phyloP scores from a whole-genome alignment of 176 grass and related monocot species.

The Avena eriantha region DNA sequence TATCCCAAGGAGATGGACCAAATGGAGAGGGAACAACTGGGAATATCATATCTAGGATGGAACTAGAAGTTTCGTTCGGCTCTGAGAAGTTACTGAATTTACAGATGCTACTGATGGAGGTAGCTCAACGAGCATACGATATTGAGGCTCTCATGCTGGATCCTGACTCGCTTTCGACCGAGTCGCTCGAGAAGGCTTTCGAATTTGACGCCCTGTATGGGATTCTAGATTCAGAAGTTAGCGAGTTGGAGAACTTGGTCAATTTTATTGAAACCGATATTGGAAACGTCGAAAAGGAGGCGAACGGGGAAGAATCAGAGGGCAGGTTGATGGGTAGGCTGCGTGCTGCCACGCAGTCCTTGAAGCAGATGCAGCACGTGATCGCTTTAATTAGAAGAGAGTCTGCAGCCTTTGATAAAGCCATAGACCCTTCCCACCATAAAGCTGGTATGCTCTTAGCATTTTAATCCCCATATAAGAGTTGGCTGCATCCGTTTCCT shows the following conservation, averaged over 20 bases:
- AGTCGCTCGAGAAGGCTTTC: constrained; percentile 48
- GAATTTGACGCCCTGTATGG: constrained; percentile 57
- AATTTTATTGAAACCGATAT: constrained; percentile 53
- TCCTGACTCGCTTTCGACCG: constrained; percentile 21
- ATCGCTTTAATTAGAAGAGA: constrained; percentile 52
- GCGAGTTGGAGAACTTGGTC: constrained; percentile 62
- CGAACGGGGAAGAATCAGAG: constrained; percentile 32
- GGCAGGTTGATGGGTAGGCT: constrained; percentile 44
- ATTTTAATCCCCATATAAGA: background rate
- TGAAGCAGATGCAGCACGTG: constrained; percentile 54
- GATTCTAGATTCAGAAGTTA: constrained; percentile 63
- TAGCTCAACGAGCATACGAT: constrained; percentile 44
- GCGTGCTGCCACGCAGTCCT: constrained; percentile 35
- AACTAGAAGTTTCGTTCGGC: constrained; percentile 48
- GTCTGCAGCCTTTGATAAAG: constrained; percentile 46
- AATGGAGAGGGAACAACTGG: background rate
- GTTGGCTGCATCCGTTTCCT: background rate
- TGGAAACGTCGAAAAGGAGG: constrained; percentile 15
- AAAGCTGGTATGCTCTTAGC: constrained; percentile 50
- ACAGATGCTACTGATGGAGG: constrained; percentile 73
- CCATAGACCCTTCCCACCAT: constrained; percentile 39
- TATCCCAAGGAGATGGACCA: background rate
- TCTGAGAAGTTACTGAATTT: constrained; percentile 74
- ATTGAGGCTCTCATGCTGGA: constrained; percentile 56
- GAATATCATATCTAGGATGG: constrained; percentile 47